A percentile compares a stretch with the other conserved stretches of the same genome.
Evolutionary conservation across 768 basidiomycete species (phyloP).

Genomic region (Daedalea quercina): DNA sequence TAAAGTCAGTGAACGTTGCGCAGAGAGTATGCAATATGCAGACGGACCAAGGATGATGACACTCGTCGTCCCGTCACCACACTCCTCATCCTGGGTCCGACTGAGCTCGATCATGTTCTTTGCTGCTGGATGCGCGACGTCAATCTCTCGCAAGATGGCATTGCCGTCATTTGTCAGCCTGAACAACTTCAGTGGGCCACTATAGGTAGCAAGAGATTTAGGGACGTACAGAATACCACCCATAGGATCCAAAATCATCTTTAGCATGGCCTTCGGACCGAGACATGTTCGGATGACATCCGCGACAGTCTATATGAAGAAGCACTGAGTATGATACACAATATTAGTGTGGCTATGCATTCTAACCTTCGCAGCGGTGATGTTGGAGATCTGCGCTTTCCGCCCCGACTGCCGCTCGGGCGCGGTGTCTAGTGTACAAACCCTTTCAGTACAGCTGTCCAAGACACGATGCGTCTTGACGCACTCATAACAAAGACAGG

Average conservation of each 20-base stretch:
- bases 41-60: slow-evolving; percentile 90
- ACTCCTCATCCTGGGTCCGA: slow-evolving; percentile 97
- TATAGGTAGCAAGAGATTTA: not conserved
- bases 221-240: slow-evolving; percentile 81
- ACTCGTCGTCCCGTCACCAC: slow-evolving; percentile 96
- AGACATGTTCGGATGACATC: slow-evolving; percentile 98
- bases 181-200: not conserved
- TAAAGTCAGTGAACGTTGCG: not conserved
- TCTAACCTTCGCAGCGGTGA: slow-evolving; percentile 97
- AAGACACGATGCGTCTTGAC: slow-evolving; percentile 14
- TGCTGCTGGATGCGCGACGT: slow-evolving; percentile 97
- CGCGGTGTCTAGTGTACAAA: slow-evolving; percentile 71
- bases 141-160: slow-evolving; percentile 95
- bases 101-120: slow-evolving; percentile 99
- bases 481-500: slow-evolving; percentile 83
- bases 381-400: slow-evolving; percentile 95
- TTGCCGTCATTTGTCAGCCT: slow-evolving; percentile 99
- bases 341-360: not conserved
- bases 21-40: not conserved
- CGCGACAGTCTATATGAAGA: slow-evolving; percentile 70
- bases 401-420: slow-evolving; percentile 91
- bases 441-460: not conserved
- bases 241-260: slow-evolving; percentile 99
- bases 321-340: not conserved
- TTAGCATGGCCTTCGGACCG: slow-evolving; percentile 96